Evolutionary conservation across 179 eudicot genomes (phyloP), one percentile per base, ranked within the genome.

Genomic region (Amaranthus tricolor): DNA sequence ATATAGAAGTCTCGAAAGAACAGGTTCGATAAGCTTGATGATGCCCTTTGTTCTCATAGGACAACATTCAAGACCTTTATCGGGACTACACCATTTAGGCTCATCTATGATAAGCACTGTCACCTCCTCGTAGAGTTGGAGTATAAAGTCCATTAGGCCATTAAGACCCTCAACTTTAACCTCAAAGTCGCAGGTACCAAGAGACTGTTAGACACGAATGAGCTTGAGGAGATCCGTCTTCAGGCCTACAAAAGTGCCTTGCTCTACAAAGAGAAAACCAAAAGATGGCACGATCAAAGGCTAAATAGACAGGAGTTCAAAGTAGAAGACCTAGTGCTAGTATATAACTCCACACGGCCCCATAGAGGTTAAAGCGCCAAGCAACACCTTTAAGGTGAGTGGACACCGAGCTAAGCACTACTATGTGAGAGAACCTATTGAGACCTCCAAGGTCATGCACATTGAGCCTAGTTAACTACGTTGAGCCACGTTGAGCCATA

Each of bases 51-150:
- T 63, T 74, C 69, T 0, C n/a, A 49, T 13, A 0, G 45, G 5
- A 76, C 54, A 0, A 13, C 62, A 1, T 68, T 16, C 14, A 69
- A 76, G 11, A 76, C 74, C 3, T 68, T 44, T 0, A 60, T 76
- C 6, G 61, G 47, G 0, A 62, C 53, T 14, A 54, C 58, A 3
- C 58, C 19, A 0, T 54, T 13, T 54, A 47, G 8, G 2, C 49
- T 48, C 48, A 19, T 43, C 21, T 66, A 45, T 14, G 21, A 11
- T 2, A 48, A 66, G 17, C 6, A 20, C 6, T 66, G 55, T 17
- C 70, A 66, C 9, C 48, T 66, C 15, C 70, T 55, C 9, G 52
- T 66, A 8, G 70, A 66, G 20, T 6, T 66, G 2, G 70, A 66
- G 24, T 10, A 66, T 15, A 47, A 13, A 9, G 70, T 54, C 4